Base-by-base conservation (phyloP, 345 rosid genomes). In the Ailanthus altissimus region DNA sequence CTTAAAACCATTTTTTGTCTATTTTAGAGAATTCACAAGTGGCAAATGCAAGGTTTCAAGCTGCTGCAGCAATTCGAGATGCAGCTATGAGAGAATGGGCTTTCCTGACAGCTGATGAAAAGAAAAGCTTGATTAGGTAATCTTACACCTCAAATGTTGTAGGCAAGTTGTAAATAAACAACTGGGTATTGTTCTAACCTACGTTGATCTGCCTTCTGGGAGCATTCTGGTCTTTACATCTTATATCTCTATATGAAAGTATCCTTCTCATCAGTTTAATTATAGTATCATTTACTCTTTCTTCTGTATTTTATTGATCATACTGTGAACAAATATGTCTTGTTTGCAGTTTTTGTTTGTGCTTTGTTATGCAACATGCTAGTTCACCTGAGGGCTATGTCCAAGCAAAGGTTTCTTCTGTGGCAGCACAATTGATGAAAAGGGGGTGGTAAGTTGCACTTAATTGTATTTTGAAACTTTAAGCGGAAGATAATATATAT, bases 71-170 rank as follows among this genome's bases (percentile, higher is more conserved):
- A 71, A 89, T 96, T 79, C 94, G 91, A 43, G 97, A 93, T 85
- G 97, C 99, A 67, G 97, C 99, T 64, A 86, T 93, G 58, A 89
- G 98, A 87, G 99, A 96, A 83, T 96, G 99, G 99, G 74, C 90
- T 81, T 88, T 88, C 77, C 97, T 96, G 56, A 63, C 93, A 21
- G 70, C 74, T 70, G 94, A 92, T 74, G 97, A 92, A 73, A 90
- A 86, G 82, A 91, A 84, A 82, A 87, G 87, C 81, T 88, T 96
- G 88, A 86, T 96, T 58, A 90, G 91, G 99, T 92, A 68, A 54
- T 45, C 61, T 66, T 70, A 50, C 60, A 20, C 57, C 16, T 26
- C 43, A 18, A 38, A 11, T 46, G 32, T 70, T 54, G 6, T 28
- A 53, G 74, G 53, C 54, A 32, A 21, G 26, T 60, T 77, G 9